These are phyloP conservation scores for Bisporella sp. DNA, from an alignment of 2,329 filamentous ascomycete genomes.

Conservation along the genomic window DNA sequence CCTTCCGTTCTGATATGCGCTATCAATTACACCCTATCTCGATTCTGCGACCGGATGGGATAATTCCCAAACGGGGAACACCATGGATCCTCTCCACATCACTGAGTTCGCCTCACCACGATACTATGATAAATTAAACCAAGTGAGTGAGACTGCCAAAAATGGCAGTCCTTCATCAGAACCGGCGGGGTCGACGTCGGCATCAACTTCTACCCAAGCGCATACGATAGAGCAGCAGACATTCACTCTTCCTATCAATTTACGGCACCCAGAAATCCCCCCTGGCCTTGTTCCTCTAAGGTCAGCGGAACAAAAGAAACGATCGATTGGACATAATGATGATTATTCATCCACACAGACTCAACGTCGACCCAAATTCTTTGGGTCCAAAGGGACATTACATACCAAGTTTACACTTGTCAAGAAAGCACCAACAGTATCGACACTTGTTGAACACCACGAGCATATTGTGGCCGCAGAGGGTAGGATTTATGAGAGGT, in stretches of 20 bases:
- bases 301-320: constrained; percentile 26
- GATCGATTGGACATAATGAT: constrained; percentile 22
- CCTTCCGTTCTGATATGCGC: constrained; percentile 22
- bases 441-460: constrained; percentile 22
- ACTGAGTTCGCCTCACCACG: constrained; percentile 61
- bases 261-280: constrained; percentile 18
- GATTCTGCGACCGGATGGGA: constrained; percentile 24
- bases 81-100: constrained; percentile 55
- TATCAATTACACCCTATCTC: constrained; percentile 13
- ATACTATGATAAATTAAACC: constrained; percentile 55
- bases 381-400: constrained; percentile 24
- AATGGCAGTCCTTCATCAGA: constrained; percentile 26
- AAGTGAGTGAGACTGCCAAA: constrained; percentile 39
- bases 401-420: constrained; percentile 23
- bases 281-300: constrained; percentile 15
- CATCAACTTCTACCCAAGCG: constrained; percentile 3
- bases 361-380: constrained; percentile 26
- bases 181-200: constrained; percentile 20
- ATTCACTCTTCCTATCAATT: constrained; percentile 23
- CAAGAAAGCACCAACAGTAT: constrained; percentile 21
- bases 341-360: constrained; percentile 23
- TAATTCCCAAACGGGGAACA: constrained; percentile 22
- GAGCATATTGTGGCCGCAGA: constrained; percentile 21
- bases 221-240: constrained; percentile 14
- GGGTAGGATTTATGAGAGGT: constrained; percentile 16